phyloP scores from a whole-genome alignment of 164 flowering plant genomes.

The Annona cherimola region DNA sequence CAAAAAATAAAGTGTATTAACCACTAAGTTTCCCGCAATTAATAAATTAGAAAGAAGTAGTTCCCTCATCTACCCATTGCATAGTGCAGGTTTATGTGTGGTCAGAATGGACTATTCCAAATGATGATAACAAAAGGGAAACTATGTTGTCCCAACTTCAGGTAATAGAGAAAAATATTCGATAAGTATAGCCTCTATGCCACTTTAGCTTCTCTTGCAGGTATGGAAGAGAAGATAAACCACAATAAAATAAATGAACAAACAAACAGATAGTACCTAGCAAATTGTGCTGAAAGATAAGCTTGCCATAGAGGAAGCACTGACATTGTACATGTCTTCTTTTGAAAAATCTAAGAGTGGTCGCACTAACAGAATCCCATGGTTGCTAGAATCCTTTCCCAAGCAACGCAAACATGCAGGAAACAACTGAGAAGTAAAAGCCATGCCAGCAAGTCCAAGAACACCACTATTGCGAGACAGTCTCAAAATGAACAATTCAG shows the following conservation, averaged over 20 bases:
- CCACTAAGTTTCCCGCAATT: not conserved
- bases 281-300: not conserved
- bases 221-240: not conserved
- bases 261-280: not conserved
- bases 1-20: not conserved
- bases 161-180: not conserved
- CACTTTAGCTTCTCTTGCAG: not conserved
- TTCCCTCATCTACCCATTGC: not conserved
- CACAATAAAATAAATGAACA: not conserved
- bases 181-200: not conserved
- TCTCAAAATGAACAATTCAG: constrained; percentile 80
- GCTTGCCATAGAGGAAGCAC: constrained; percentile 7
- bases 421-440: constrained; percentile 69
- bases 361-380: constrained; percentile 59
- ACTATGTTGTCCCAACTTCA: not conserved
- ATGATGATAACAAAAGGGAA: not conserved
- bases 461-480: constrained; percentile 87
- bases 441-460: constrained; percentile 93
- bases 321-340: constrained; percentile 73
- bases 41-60: not conserved
- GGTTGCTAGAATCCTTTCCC: constrained; percentile 24
- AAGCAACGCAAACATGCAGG: constrained; percentile 21
- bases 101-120: not conserved
- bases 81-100: not conserved
- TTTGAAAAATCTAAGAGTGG: constrained; percentile 78